Evolutionary conservation across 371 early-diverging fungal genomes (phyloP), one percentile per base, ranked within the genome.

Genomic region (Apophysomyces sp.): DNA sequence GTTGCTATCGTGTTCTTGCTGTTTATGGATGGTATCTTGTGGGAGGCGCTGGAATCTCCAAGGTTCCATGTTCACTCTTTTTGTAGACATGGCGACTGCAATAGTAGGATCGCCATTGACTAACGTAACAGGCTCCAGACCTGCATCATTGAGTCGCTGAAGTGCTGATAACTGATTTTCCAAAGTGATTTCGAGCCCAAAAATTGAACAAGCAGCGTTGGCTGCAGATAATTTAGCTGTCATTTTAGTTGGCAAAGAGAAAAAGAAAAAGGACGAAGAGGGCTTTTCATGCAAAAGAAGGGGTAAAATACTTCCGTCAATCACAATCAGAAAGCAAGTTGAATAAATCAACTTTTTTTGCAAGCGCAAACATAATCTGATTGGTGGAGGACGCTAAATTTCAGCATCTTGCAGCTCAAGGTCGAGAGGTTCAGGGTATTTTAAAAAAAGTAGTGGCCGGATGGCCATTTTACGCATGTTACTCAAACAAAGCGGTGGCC

Each of bases 181-280:
- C 57, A 57, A 65, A 60, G 60, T 39, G 60, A 65, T 57, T 65
- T 65, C 65, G 52, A 60, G 51, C 52, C 66, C 66, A 61, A 61
- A 65, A 54, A 66, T 66, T 24, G 61, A 66, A 58, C 61, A 54
- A 32, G 60, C 58, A 54, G 55, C 61, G 58, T 61, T 21, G 57
- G 55, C 57, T 60, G 65, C 60, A 60, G 65, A 64, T 58, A 63
- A 63, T 58, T 49, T 64, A 59, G 36, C 51, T 55, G 65, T 36
- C 60, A 59, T n/a, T n/a, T n/a, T 64, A 64, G 59, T 16, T 52
- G 60, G 49, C 52, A 63, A 58, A 63, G 41, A 40, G 56, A 4
- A 49, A 55, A 11, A 58, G n/a, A n/a, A n/a, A n/a, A n/a, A n/a
- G n/a, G n/a, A n/a, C n/a, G n/a, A n/a, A n/a, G n/a, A n/a, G n/a